These are phyloP conservation scores for Daldinia concentrica DNA, from an alignment of 495 filamentous ascomycete species.

Conservation along the genomic window DNA sequence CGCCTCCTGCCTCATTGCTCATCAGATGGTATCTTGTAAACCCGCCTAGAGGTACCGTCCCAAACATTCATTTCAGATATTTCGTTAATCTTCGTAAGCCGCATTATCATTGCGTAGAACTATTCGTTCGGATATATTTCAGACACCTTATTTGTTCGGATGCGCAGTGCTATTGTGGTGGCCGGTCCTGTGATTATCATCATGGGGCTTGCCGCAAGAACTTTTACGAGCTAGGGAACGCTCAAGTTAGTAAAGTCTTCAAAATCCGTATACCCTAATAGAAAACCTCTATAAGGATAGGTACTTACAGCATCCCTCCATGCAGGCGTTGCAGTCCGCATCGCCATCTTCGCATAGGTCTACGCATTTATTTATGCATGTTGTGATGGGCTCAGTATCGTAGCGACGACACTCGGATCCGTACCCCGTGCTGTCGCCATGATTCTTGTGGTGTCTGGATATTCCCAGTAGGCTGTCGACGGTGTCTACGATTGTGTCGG, in stretches of 20 bases:
- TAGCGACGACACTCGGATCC: slow-evolving; percentile 2
- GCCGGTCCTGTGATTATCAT: neutral
- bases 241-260: slow-evolving; percentile 8
- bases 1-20: neutral
- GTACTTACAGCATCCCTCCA: slow-evolving; percentile 33
- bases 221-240: slow-evolving; percentile 4
- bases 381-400: neutral
- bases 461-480: slow-evolving; percentile 11
- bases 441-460: neutral
- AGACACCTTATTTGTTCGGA: neutral
- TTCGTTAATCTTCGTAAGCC: neutral
- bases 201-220: slow-evolving; percentile 5
- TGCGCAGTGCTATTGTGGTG: neutral
- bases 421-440: neutral
- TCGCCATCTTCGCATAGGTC: slow-evolving; percentile 4
- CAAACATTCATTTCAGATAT: neutral
- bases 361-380: slow-evolving; percentile 25
- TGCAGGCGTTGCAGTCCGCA: slow-evolving; percentile 15
- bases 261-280: neutral
- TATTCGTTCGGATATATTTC: neutral
- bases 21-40: slow-evolving; percentile 21
- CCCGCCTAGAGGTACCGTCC: neutral
- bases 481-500: slow-evolving; percentile 11
- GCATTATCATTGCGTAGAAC: neutral
- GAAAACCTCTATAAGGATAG: neutral